These are phyloP conservation scores for Neurospora sublineolata DNA, from an alignment of 495 filamentous ascomycete genomes.

Conservation along the genomic window DNA sequence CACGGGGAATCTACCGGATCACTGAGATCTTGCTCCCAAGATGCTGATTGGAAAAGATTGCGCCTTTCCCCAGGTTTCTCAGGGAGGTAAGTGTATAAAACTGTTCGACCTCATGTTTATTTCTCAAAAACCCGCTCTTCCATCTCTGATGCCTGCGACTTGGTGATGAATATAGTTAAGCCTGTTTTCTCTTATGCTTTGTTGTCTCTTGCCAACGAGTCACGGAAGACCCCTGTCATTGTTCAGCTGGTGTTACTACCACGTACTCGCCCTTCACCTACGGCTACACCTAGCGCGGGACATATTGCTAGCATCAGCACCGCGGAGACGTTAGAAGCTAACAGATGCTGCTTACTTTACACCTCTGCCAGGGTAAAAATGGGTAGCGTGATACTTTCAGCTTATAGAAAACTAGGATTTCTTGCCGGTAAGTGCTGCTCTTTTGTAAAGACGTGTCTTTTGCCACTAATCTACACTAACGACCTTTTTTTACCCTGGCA, in stretches of 20 bases:
- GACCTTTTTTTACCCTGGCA: too few species aligned
- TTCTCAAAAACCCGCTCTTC: neutral
- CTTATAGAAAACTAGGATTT: too few species aligned
- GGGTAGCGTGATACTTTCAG: too few species aligned
- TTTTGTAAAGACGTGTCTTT: too few species aligned
- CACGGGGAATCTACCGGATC: neutral
- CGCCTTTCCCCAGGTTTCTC: neutral
- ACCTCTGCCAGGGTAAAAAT: too few species aligned
- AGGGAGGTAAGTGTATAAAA: neutral
- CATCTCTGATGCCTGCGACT: neutral
- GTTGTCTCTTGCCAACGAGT: neutral
- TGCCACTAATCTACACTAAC: too few species aligned
- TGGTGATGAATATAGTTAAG: too few species aligned
- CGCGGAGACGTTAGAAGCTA: neutral
- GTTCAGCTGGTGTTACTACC: neutral
- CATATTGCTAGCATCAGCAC: neutral
- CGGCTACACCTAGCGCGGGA: neutral
- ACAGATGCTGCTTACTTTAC: too few species aligned
- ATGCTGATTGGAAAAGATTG: neutral
- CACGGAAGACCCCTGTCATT: neutral
- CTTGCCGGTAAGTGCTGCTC: too few species aligned
- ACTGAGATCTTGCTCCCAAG: neutral
- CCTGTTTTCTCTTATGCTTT: neutral
- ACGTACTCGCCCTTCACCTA: neutral
- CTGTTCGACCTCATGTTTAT: neutral